phyloP scores from a whole-genome alignment of 805 yeast genomes.

The Monosporozyma solicola region DNA sequence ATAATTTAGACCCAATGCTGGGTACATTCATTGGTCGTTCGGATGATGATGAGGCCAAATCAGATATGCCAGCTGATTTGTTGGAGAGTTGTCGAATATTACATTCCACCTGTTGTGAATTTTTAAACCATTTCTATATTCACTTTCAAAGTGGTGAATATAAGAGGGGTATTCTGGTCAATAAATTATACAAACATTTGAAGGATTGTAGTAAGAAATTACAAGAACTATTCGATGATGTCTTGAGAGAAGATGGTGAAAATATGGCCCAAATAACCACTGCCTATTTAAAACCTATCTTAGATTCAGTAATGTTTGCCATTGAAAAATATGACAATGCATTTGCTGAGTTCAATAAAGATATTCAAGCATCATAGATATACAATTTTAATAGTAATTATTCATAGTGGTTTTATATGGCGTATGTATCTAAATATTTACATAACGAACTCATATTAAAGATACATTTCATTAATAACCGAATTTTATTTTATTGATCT shows the following conservation, averaged over 20 bases:
- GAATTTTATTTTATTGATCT: not conserved
- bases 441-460: not conserved
- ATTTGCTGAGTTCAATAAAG: conserved; percentile 4
- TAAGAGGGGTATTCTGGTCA: conserved; percentile 35
- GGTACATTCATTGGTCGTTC: conserved; percentile 21
- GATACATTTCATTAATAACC: not conserved
- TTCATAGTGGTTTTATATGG: not conserved
- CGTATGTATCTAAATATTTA: not conserved
- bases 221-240: conserved; percentile 22
- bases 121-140: conserved; percentile 66
- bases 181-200: conserved; percentile 40
- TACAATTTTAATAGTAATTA: not conserved
- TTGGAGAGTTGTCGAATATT: conserved; percentile 48
- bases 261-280: conserved; percentile 21
- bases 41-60: conserved; percentile 25
- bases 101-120: conserved; percentile 68
- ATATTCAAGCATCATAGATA: not conserved
- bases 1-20: conserved; percentile 17
- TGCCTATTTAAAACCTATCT: conserved; percentile 36
- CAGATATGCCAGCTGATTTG: conserved; percentile 29
- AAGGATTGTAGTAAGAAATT: conserved; percentile 39
- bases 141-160: conserved; percentile 45
- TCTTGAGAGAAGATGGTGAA: conserved; percentile 25
- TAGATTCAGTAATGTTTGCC: conserved; percentile 39
- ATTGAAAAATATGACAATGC: conserved; percentile 34